Evolutionary conservation across 2,329 filamentous ascomycete species (phyloP).

Genomic region (Diatrype stigma): DNA sequence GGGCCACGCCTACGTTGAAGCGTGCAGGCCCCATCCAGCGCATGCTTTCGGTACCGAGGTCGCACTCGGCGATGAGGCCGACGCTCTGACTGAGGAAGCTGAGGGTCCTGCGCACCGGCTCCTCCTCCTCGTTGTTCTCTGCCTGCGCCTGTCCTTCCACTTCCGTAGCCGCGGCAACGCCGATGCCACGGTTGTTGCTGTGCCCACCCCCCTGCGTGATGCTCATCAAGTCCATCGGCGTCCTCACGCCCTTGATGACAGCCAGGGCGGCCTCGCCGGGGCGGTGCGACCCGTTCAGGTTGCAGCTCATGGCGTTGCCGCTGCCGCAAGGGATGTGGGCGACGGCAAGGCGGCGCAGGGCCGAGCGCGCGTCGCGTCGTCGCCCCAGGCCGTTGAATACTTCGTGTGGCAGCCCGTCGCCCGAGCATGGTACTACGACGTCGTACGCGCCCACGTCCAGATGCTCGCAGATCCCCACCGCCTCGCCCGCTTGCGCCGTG

Average conservation of each 20-base stretch:
- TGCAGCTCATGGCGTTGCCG: slow-evolving; percentile 90
- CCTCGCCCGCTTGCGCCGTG: slow-evolving; percentile 72
- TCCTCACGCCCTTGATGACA: slow-evolving; percentile 83
- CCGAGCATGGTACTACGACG: slow-evolving; percentile 82
- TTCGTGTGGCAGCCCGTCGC: slow-evolving; percentile 87
- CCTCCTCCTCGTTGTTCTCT: not conserved
- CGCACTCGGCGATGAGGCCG: slow-evolving; percentile 84
- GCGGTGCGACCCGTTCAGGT: slow-evolving; percentile 76
- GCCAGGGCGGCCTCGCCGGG: slow-evolving; percentile 73
- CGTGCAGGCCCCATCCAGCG: slow-evolving; percentile 88
- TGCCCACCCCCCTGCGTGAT: slow-evolving; percentile 71
- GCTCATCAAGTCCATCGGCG: slow-evolving; percentile 78
- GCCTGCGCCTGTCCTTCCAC: too few relatives aligned
- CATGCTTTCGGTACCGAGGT: slow-evolving; percentile 84
- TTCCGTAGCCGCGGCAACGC: too few relatives aligned
- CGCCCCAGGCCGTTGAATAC: slow-evolving; percentile 89
- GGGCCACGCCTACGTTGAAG: slow-evolving; percentile 82
- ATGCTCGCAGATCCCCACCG: slow-evolving; percentile 67
- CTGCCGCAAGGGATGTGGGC: slow-evolving; percentile 88
- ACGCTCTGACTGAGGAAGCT: slow-evolving; percentile 90
- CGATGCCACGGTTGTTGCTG: too few relatives aligned
- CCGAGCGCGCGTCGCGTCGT: slow-evolving; percentile 68
- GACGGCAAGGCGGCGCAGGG: slow-evolving; percentile 73
- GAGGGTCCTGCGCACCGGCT: slow-evolving; percentile 49
- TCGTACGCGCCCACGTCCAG: slow-evolving; percentile 79